Base-by-base conservation (phyloP, 495 filamentous ascomycete genomes). In the Podospora anserina region DNA sequence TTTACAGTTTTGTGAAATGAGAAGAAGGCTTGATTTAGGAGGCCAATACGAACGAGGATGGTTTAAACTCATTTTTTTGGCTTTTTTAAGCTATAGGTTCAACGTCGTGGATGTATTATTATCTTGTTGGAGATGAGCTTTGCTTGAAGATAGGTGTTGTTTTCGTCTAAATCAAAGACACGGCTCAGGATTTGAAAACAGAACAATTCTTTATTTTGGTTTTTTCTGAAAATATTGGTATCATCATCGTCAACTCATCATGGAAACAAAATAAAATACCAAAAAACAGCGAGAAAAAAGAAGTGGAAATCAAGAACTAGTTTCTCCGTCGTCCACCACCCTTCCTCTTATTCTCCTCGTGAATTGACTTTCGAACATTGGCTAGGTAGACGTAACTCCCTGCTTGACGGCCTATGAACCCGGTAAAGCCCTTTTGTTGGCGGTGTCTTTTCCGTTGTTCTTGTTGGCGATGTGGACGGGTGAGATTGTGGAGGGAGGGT, bases 361-460 rank as follows among this genome's bases (percentile, higher is more conserved):
- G 5, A 13, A 49, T 11, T 0, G 15, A 11, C 39, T 16, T 49
- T 16, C 39, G 39, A 49, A 26, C 55, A 23, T 7, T 18, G 23
- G n/a, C n/a, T 58, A 58, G n/a, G n/a, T 58, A 26, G 55, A 58
- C 23, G 3, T 58, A 58, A 26, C 55, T 58, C 55, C 55, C 55
- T 11, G 55, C 55, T 23, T 58, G 55, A 2, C 23, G 55, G 55
- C 39, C 39, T 5, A 49, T 13, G 39, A 16, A 49, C 6, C 5
- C 5, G 1, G 39, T 18, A 11, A 49, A 49, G 9, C 39, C 39
- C 39, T 3, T 49, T 49, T 49, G 39, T 11, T 49, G 13, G 15
- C 0, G 39, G 15, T 49, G 39, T 13, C 39, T 59, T 20, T 4
- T 59, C 3, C 56, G 7, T 59, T 7, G 16, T 13, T 59, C 18